Base-by-base conservation (phyloP, 129 eudicot species). In the Deinandra increscens region DNA sequence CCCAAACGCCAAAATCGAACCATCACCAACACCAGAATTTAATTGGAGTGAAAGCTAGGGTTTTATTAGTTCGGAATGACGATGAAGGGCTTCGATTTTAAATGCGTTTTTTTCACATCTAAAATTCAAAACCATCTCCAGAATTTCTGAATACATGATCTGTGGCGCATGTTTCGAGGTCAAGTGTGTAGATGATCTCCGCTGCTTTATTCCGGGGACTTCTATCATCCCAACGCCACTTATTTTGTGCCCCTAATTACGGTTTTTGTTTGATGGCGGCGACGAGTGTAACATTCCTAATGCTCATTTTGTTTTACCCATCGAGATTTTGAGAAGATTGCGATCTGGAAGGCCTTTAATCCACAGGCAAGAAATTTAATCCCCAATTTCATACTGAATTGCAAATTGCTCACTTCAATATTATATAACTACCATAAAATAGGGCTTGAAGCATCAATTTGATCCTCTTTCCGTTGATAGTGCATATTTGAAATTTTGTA, bases 271-370 rank as follows among this genome's bases (percentile, higher is more conserved):
- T 4, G 95, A 89, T 38, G 88, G 77, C n/a, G 98, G 98, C n/a
- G 98, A 96, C 5, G 69, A 71, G 34, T 93, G 96, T 79, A 93
- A 93, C 66, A 80, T 87, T 2, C 96, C 96, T 0, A 93, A 93
- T 73, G 73, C 87, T 7, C 98, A 93, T 77, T 93, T 93, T 78
- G 97, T 93, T 34, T 71, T 93, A 1, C 96, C 98, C 10, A 93
- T 93, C 78, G 92, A 93, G 62, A 87, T 90, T 38, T 93, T 75
- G 96, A 89, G 79, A 93, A 93, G 83, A 89, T 93, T 71, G 98
- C 97, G 0, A 76, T 86, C 49, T 93, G 98, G 98, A 93, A 93
- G 70, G 98, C 98, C 29, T 88, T 86, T 11, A 93, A 93, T 55
- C 50, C 86, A 97, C 60, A 83, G 98, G 93, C 85, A 75, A 19